These are phyloP conservation scores for Madurella mycetomatis DNA, from an alignment of 2,329 filamentous ascomycete species.

Conservation along the genomic window DNA sequence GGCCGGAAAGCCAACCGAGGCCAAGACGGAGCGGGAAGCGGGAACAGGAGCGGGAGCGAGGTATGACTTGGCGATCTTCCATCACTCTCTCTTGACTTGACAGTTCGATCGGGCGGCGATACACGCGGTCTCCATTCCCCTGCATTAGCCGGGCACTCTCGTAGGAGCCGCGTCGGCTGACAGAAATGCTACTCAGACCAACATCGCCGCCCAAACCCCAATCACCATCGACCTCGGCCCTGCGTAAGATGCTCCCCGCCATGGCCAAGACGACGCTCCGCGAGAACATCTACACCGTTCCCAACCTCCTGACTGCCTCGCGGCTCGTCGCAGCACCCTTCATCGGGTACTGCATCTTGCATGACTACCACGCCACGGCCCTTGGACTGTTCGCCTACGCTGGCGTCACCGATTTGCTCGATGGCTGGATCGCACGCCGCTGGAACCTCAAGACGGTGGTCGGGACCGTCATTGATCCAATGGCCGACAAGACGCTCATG, in stretches of 20 bases:
- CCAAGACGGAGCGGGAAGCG: background rate
- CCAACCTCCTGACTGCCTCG: conserved; percentile 86
- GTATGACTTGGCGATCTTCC: background rate
- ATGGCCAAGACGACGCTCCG: conserved; percentile 42
- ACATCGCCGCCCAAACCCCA: background rate
- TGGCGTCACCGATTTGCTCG: conserved; percentile 83
- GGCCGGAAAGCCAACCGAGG: background rate
- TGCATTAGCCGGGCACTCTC: no score
- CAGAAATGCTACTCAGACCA: background rate
- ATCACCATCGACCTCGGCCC: background rate
- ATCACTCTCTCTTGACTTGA: background rate
- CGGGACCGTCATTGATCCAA: conserved; percentile 89
- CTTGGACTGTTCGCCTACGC: conserved; percentile 88
- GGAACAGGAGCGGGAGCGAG: background rate
- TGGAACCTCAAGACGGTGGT: conserved; percentile 92
- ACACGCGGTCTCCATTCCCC: background rate
- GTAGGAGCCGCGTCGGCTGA: background rate
- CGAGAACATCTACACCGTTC: conserved; percentile 96
- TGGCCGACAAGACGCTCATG: conserved; percentile 97
- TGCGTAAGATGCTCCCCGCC: conserved; percentile 30
- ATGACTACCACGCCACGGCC: conserved; percentile 74
- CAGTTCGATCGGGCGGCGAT: no score
- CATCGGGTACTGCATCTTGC: conserved; percentile 82
- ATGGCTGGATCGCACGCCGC: conserved; percentile 86
- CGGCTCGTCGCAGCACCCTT: conserved; percentile 77